Conservation (phyloP, 768 basidiomycete genomes). For the Xerocomus potaroensis region DNA sequence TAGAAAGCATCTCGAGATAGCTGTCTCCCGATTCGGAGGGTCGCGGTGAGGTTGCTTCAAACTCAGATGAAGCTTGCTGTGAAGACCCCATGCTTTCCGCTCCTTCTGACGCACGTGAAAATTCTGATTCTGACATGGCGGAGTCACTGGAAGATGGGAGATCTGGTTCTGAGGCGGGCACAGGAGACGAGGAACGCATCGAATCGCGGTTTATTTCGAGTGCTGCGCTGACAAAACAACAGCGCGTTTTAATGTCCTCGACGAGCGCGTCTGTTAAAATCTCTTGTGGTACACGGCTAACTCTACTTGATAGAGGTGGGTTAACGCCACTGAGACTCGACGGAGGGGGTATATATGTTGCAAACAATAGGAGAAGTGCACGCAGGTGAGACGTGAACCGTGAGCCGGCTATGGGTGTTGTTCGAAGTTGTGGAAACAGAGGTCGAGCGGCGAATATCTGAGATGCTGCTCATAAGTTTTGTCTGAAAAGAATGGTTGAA, state of each 20-base stretch:
- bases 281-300: constrained; percentile 70
- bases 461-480: constrained; percentile 1
- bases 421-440: constrained; percentile 73
- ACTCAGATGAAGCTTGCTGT: constrained; percentile 47
- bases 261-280: constrained; percentile 76
- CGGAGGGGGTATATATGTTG: constrained; percentile 80
- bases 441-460: constrained; percentile 92
- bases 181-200: constrained; percentile 31
- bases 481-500: neutral
- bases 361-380: constrained; percentile 78
- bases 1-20: constrained; percentile 57
- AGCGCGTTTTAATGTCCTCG: constrained; percentile 87
- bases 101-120: constrained; percentile 49
- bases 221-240: constrained; percentile 77
- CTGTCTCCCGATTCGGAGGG: constrained; percentile 24
- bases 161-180: constrained; percentile 36
- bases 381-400: constrained; percentile 77
- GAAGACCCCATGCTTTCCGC: constrained; percentile 47
- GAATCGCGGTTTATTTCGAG: constrained; percentile 39
- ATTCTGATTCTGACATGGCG: constrained; percentile 65
- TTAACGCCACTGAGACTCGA: constrained; percentile 61
- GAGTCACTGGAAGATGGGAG: constrained; percentile 47
- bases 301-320: constrained; percentile 57
- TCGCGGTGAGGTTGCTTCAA: constrained; percentile 45
- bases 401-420: constrained; percentile 85